These are phyloP conservation scores for Huntiella moniliformis DNA, from an alignment of 2,329 filamentous ascomycete species.

Conservation along the genomic window DNA sequence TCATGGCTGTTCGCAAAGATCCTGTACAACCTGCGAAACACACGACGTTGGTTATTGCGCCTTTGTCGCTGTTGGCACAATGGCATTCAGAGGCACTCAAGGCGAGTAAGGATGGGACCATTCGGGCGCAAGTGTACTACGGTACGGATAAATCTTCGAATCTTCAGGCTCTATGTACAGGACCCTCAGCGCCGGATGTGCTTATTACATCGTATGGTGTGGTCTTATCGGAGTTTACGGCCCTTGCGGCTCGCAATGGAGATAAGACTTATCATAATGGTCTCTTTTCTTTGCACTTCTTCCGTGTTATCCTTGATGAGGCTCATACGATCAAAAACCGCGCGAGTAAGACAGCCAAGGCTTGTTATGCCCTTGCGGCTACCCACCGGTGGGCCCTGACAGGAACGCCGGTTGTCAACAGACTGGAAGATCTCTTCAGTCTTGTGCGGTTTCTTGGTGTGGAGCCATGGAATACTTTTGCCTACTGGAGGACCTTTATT, in stretches of 20 bases:
- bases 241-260: conserved; percentile 28
- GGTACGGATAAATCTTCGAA: conserved; percentile 68
- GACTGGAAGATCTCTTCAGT: conserved; percentile 85
- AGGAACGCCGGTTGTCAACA: conserved; percentile 91
- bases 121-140: conserved; percentile 82
- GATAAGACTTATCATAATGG: conserved; percentile 48
- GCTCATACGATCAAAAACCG: conserved; percentile 84
- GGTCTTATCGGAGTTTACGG: conserved; percentile 64
- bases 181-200: conserved; percentile 65
- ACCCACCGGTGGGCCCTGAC: conserved; percentile 85
- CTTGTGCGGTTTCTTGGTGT: conserved; percentile 82
- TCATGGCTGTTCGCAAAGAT: conserved; percentile 3
- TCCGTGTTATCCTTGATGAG: conserved; percentile 87
- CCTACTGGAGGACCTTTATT: conserved; percentile 98
- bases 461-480: conserved; percentile 97
- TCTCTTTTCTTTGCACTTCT: conserved; percentile 84
- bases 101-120: conserved; percentile 63
- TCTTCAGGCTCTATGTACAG: conserved; percentile 63
- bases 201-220: conserved; percentile 92
- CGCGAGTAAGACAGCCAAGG: conserved; percentile 81
- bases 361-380: conserved; percentile 77
- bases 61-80: conserved; percentile 88
- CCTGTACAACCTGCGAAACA: conserved; percentile 51
- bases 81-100: conserved; percentile 94
- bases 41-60: conserved; percentile 88